phyloP scores from a whole-genome alignment of 2,329 filamentous ascomycete species.

The Neopestalotiopsis clavispora region DNA sequence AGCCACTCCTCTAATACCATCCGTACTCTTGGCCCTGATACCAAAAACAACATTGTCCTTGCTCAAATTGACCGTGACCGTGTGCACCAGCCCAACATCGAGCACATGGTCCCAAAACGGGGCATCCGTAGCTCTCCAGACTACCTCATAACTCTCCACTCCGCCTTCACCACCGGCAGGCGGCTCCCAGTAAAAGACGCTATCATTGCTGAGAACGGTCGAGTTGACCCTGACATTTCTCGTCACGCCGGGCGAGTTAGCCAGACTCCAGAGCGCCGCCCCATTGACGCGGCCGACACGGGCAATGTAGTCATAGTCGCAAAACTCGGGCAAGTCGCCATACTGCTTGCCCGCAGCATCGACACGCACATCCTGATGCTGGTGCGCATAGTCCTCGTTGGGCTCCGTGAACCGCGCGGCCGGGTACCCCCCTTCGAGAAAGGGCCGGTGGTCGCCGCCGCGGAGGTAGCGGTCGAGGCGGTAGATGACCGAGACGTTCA shows the following conservation, averaged over 20 bases:
- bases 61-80: conserved; percentile 51
- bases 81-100: conserved; percentile 52
- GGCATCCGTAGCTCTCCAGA: conserved; percentile 57
- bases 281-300: conserved; percentile 60
- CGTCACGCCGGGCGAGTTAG: conserved; percentile 54
- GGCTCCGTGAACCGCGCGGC: conserved; percentile 63
- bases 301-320: conserved; percentile 59
- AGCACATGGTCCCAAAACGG: conserved; percentile 55
- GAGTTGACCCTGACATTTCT: conserved; percentile 55
- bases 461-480: conserved; percentile 60
- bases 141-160: conserved; percentile 56
- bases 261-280: conserved; percentile 58
- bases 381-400: conserved; percentile 60
- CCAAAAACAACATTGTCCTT: conserved; percentile 66
- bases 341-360: conserved; percentile 53
- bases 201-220: conserved; percentile 52
- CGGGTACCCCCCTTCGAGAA: conserved; percentile 59
- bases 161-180: conserved; percentile 35
- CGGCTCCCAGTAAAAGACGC: conserved; percentile 53
- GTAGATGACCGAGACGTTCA: conserved; percentile 62
- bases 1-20: conserved; percentile 34
- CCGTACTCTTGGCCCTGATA: conserved; percentile 44
- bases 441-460: conserved; percentile 60
- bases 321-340: conserved; percentile 60
- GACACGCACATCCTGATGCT: conserved; percentile 59